phyloP scores from a whole-genome alignment of 164 flowering plant species.

The Vitis rupestris region DNA sequence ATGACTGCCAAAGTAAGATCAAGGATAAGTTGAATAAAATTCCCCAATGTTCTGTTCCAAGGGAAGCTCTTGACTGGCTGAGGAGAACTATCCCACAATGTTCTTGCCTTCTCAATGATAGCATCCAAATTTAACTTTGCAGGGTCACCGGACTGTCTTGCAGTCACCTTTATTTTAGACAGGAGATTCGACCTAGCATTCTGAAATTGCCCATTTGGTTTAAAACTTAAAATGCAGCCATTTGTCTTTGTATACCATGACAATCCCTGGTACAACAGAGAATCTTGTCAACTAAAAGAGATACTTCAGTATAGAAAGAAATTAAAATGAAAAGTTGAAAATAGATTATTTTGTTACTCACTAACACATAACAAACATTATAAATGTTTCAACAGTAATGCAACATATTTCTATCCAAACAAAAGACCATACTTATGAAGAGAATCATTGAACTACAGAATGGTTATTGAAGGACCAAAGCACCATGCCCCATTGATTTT shows the following conservation, averaged over 20 bases:
- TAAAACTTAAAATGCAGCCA: constrained; percentile 15
- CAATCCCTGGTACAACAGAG: constrained; percentile 20
- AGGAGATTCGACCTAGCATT: constrained; percentile 18
- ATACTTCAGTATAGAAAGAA: background rate
- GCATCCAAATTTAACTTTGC: constrained; percentile 38
- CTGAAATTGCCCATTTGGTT: constrained; percentile 16
- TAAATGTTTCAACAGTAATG: too few species aligned
- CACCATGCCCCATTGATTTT: too few species aligned
- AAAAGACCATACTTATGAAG: too few species aligned
- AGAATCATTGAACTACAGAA: too few species aligned
- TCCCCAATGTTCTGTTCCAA: constrained; percentile 54
- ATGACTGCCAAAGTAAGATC: constrained; percentile 52
- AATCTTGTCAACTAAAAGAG: background rate
- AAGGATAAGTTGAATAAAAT: constrained; percentile 58
- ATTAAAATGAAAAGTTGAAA: constrained; percentile 6
- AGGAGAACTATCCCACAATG: constrained; percentile 65
- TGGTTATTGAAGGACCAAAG: too few species aligned
- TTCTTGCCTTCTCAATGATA: constrained; percentile 36
- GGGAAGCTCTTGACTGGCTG: constrained; percentile 85
- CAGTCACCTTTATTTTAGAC: constrained; percentile 45
- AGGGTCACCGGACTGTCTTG: constrained; percentile 54
- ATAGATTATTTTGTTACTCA: too few species aligned
- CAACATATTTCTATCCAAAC: too few species aligned
- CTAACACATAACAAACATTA: too few species aligned
- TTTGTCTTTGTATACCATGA: constrained; percentile 3